Percentiles rank a stretch among this genome's conserved stretches.
These are phyloP conservation scores for Pseudogymnoascus sp. DNA, from an alignment of 2,329 filamentous ascomycete genomes.

Conservation along the genomic window DNA sequence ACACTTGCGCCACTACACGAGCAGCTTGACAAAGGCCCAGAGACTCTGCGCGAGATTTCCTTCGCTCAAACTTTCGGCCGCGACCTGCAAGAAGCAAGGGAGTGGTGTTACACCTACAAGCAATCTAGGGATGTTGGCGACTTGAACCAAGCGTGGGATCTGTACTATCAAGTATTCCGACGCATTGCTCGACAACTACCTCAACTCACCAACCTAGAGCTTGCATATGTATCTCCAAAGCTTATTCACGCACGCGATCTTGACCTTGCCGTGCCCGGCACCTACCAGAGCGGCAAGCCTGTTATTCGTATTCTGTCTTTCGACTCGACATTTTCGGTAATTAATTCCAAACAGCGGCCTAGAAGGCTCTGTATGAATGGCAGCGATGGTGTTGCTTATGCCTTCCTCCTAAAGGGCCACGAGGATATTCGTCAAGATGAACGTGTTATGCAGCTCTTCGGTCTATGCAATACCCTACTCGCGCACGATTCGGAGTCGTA, in stretches of 20 bases:
- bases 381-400: conserved; percentile 80
- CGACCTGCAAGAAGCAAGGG: conserved; percentile 86
- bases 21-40: conserved; percentile 80
- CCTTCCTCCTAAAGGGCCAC: conserved; percentile 93
- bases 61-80: conserved; percentile 97
- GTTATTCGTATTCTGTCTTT: conserved; percentile 84
- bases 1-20: conserved; percentile 86
- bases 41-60: conserved; percentile 90
- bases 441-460: conserved; percentile 98
- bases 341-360: conserved; percentile 93
- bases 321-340: conserved; percentile 81
- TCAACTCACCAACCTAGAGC: conserved; percentile 83
- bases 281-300: conserved; percentile 70
- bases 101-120: conserved; percentile 92
- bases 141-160: conserved; percentile 95
- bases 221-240: conserved; percentile 95
- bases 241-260: conserved; percentile 78
- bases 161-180: conserved; percentile 97
- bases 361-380: conserved; percentile 81
- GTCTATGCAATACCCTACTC: conserved; percentile 90
- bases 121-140: conserved; percentile 85
- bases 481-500: conserved; percentile 91
- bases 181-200: conserved; percentile 89
- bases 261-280: conserved; percentile 91
- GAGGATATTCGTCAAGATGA: conserved; percentile 99